Percentiles rank a stretch among this genome's conserved stretches.
These are phyloP conservation scores for Trichoderma sp. DNA, from an alignment of 2,329 filamentous ascomycete species.

Conservation along the genomic window DNA sequence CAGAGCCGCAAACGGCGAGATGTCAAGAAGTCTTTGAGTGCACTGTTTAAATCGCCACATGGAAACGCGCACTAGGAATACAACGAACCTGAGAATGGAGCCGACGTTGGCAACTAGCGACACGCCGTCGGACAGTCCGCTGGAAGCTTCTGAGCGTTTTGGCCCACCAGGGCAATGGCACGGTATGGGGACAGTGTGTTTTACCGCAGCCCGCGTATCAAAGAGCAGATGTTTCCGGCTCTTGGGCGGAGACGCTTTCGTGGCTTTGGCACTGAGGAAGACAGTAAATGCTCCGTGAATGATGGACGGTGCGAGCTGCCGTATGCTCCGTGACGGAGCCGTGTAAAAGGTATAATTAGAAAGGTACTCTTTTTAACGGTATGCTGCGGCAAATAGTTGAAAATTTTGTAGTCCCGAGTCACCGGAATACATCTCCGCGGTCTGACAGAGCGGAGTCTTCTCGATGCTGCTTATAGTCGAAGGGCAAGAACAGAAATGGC, in stretches of 20 bases:
- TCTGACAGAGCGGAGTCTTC: neutral
- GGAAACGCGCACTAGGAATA: conserved; percentile 8
- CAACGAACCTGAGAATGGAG: conserved; percentile 8
- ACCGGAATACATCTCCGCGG: neutral
- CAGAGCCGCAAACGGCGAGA: conserved; percentile 13
- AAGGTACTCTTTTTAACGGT: neutral
- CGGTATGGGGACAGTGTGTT: conserved; percentile 16
- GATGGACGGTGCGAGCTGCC: conserved; percentile 10
- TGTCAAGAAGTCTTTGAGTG: neutral
- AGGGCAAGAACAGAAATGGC: neutral
- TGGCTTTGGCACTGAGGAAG: conserved; percentile 13
- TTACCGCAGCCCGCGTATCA: neutral
- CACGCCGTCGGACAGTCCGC: conserved; percentile 17
- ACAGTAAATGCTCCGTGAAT: conserved; percentile 1
- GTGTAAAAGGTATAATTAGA: neutral
- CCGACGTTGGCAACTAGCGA: conserved; percentile 14
- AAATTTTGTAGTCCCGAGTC: neutral
- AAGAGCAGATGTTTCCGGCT: conserved; percentile 8
- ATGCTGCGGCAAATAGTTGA: neutral
- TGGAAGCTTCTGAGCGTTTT: conserved; percentile 11
- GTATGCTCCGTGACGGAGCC: neutral
- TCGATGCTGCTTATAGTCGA: neutral
- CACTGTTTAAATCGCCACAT: conserved; percentile 11
- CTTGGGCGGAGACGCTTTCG: neutral
- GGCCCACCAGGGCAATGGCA: neutral